Conservation (phyloP, 1,139 yeast genomes). For the Petasospora rhodanensis region DNA sequence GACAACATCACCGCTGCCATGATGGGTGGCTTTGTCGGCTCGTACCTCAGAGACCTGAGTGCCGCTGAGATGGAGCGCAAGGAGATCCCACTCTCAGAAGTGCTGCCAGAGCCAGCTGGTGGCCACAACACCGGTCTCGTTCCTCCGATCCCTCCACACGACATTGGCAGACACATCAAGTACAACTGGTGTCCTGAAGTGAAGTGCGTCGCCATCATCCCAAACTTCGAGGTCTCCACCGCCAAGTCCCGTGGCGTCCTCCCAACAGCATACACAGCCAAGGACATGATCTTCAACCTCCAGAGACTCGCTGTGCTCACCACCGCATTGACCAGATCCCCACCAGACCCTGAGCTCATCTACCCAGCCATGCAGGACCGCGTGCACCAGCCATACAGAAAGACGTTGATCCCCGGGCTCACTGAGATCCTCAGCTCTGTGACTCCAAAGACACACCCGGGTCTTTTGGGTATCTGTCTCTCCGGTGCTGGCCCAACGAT, state of each 20-base stretch:
- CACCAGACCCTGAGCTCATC: slow-evolving; percentile 78
- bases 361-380: slow-evolving; percentile 96
- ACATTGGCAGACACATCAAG: slow-evolving; percentile 85
- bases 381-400: slow-evolving; percentile 93
- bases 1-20: slow-evolving; percentile 98
- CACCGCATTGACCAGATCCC: slow-evolving; percentile 76
- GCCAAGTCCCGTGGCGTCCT: slow-evolving; percentile 87
- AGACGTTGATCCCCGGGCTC: slow-evolving; percentile 86
- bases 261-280: slow-evolving; percentile 73
- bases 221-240: slow-evolving; percentile 90
- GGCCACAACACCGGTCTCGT: slow-evolving; percentile 60
- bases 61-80: slow-evolving; percentile 67
- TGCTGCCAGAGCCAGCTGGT: slow-evolving; percentile 74
- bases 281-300: slow-evolving; percentile 84
- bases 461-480: slow-evolving; percentile 87
- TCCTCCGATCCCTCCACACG: slow-evolving; percentile 79
- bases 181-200: slow-evolving; percentile 80
- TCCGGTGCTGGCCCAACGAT: slow-evolving; percentile 99
- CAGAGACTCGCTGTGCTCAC: slow-evolving; percentile 72
- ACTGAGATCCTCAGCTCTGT: slow-evolving; percentile 74
- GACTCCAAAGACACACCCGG: slow-evolving; percentile 78
- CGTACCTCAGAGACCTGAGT: slow-evolving; percentile 77
- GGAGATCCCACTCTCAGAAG: slow-evolving; percentile 79
- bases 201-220: slow-evolving; percentile 86
- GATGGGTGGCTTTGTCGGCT: slow-evolving; percentile 98